phyloP scores from a whole-genome alignment of 768 basidiomycete genomes.

The Daedaleopsis nitida region DNA sequence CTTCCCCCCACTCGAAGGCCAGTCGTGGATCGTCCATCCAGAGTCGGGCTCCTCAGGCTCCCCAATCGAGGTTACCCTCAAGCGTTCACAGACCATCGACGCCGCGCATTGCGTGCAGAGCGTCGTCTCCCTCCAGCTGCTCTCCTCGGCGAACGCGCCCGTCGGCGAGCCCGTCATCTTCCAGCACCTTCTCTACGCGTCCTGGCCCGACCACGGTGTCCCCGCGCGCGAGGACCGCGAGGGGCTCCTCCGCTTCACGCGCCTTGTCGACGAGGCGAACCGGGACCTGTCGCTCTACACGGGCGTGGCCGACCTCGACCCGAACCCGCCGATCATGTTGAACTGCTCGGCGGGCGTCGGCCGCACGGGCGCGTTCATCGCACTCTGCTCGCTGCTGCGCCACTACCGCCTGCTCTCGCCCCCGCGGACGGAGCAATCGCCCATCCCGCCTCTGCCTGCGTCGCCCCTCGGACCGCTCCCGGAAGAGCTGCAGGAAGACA shows the following conservation, averaged over 20 bases:
- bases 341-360: slow-evolving; percentile 90
- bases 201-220: slow-evolving; percentile 89
- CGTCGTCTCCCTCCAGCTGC: slow-evolving; percentile 54
- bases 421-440: slow-evolving; percentile 32
- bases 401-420: slow-evolving; percentile 45
- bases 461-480: slow-evolving; percentile 66
- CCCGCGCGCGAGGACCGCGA: slow-evolving; percentile 60
- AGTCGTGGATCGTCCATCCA: slow-evolving; percentile 45
- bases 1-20: slow-evolving; percentile 64
- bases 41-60: slow-evolving; percentile 41
- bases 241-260: slow-evolving; percentile 62
- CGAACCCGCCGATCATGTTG: slow-evolving; percentile 77
- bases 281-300: slow-evolving; percentile 41
- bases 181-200: slow-evolving; percentile 69
- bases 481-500: slow-evolving; percentile 49
- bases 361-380: slow-evolving; percentile 85
- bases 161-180: slow-evolving; percentile 49
- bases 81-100: slow-evolving; percentile 45
- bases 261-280: slow-evolving; percentile 66
- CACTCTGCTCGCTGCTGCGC: slow-evolving; percentile 77
- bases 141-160: slow-evolving; percentile 26
- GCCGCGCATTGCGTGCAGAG: slow-evolving; percentile 65
- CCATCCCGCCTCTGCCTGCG: slow-evolving; percentile 38
- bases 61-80: slow-evolving; percentile 60
- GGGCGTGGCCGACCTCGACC: slow-evolving; percentile 37